Conservation (phyloP, 2,329 filamentous ascomycete genomes). For the Calonectria pseudoturangicola region DNA sequence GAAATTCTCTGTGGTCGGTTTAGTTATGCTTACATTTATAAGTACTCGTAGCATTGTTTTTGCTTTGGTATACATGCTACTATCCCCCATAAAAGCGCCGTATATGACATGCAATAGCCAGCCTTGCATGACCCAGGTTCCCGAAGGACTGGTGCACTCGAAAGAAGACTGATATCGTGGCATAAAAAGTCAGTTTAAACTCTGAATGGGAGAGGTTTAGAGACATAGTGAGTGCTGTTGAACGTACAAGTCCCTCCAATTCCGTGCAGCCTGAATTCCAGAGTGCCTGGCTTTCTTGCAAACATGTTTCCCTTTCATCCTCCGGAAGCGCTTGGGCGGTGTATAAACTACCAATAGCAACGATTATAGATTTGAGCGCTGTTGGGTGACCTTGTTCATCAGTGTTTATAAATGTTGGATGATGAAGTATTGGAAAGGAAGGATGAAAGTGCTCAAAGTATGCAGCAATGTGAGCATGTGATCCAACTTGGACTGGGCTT, state of each 20-base stretch:
- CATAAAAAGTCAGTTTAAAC: neutral
- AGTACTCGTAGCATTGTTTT: conserved; percentile 54
- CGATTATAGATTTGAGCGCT: conserved; percentile 39
- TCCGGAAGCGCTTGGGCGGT: conserved; percentile 37
- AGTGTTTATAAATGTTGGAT: conserved; percentile 30
- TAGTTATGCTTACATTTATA: conserved; percentile 50
- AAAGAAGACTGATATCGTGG: conserved; percentile 42
- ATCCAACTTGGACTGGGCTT: neutral
- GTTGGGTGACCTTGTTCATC: conserved; percentile 29
- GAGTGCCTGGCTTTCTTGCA: conserved; percentile 40
- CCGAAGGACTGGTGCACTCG: conserved; percentile 49
- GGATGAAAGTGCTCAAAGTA: conserved; percentile 52
- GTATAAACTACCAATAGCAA: conserved; percentile 49
- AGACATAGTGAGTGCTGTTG: too few species aligned
- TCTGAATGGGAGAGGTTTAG: neutral
- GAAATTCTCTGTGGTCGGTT: neutral
- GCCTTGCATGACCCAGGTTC: conserved; percentile 55
- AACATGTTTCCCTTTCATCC: conserved; percentile 27
- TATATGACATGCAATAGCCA: conserved; percentile 57
- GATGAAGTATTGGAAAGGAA: conserved; percentile 50
- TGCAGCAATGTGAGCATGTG: conserved; percentile 36
- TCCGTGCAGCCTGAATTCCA: conserved; percentile 46
- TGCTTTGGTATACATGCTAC: conserved; percentile 50
- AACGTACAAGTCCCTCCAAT: conserved; percentile 31
- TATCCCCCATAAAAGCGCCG: conserved; percentile 54